Base-by-base conservation (phyloP, 2,329 filamentous ascomycete genomes). In the Epichloe baconii region DNA sequence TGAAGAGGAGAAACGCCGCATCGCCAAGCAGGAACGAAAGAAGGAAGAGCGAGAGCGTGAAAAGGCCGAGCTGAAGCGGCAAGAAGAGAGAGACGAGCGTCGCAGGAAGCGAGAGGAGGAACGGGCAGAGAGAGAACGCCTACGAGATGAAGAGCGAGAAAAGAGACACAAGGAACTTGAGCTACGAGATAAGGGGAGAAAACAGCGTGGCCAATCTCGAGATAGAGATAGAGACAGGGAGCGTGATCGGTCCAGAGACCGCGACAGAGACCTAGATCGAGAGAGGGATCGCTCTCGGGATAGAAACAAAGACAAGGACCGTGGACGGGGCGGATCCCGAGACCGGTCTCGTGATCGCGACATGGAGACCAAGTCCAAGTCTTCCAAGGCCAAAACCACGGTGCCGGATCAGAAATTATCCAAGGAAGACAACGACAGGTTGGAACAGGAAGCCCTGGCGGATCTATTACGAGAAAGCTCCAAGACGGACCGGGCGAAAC, bases 381-480 rank as follows among this genome's bases (percentile, higher is more conserved):
- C 37, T 14, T 53, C 61, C 37, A 66, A 64, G 56, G 67, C 67
- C 23, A 69, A 66, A 15, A 65, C 66, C 21, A 64, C 65, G 37
- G 66, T 68, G 38, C 63, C 73, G 0, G 72, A 72, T 51, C 68
- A 75, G 59, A 70, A 76, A 47, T 69, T 81, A 11, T 76, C 76
- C 6, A 75, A 79, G 53, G 78, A 81, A 56, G 77, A 82, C 40
- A 72, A 76, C 26, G 73, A 79, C 50, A 69, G 72, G 17, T 69
- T 82, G 7, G 78, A 82, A 57, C 72, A 75, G 57, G 76, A 80
- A 56, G 78, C 78, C 1, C 64, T 82, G 53, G 76, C 74, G 19
- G 75, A 82, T 53, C 69, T 82, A 14, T 63, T 82, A 12, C 71
- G 78, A n/a, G 78, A 81, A 58, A 80, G 77, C 62, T 78, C 73